phyloP scores from a whole-genome alignment of 225 moss, liverwort and hornwort species.

The Physcomitrium patens region DNA sequence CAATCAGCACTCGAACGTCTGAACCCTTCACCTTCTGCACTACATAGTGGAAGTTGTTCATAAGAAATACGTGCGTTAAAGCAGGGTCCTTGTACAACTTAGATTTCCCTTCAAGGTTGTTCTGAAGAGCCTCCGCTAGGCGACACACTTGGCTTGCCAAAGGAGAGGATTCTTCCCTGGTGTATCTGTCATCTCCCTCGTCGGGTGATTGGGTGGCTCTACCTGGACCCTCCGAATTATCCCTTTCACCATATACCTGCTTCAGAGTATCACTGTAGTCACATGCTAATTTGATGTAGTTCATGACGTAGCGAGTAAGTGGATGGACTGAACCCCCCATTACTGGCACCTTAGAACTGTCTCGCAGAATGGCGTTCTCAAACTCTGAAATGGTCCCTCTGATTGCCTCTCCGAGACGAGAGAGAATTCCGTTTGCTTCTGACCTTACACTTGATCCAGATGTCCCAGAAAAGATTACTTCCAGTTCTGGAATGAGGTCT shows the following conservation, averaged over 20 bases:
- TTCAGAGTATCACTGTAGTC: constrained; percentile 74
- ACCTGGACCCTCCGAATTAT: constrained; percentile 42
- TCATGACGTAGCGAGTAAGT: constrained; percentile 76
- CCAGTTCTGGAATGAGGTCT: constrained; percentile 72
- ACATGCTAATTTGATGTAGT: constrained; percentile 69
- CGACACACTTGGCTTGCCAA: constrained; percentile 71
- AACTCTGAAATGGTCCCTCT: constrained; percentile 74
- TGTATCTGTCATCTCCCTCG: constrained; percentile 44
- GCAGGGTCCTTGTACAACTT: constrained; percentile 74
- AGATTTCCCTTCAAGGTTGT: constrained; percentile 69
- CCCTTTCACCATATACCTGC: constrained; percentile 66
- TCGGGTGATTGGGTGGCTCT: background rate
- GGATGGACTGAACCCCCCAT: constrained; percentile 76
- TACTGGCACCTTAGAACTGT: constrained; percentile 48
- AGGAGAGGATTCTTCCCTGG: constrained; percentile 57
- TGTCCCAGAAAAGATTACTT: constrained; percentile 59
- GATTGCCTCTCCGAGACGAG: constrained; percentile 75
- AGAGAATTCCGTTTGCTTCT: constrained; percentile 66
- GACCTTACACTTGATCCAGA: constrained; percentile 62
- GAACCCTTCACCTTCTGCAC: constrained; percentile 75
- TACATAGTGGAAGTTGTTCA: constrained; percentile 84
- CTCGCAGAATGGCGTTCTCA: constrained; percentile 72
- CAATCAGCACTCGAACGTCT: constrained; percentile 62
- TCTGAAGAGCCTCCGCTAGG: constrained; percentile 63
- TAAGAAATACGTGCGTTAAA: constrained; percentile 64